phyloP scores from a whole-genome alignment of 306 rosid species.

The Luffa aegyptiaca region DNA sequence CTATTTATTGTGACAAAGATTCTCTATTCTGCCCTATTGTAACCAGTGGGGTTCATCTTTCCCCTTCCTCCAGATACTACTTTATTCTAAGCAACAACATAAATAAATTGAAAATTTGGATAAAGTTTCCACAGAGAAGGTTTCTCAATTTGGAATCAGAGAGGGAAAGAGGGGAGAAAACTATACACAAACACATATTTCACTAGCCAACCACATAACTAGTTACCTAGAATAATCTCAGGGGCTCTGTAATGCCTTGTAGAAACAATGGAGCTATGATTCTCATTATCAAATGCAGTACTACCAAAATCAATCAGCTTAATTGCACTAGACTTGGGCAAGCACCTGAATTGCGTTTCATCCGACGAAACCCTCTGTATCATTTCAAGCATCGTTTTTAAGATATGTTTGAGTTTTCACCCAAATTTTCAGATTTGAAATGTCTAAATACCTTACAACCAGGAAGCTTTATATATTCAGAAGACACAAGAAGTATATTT shows the following conservation, averaged over 20 bases:
- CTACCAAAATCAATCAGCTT: slow-evolving; percentile 99
- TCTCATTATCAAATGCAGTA: slow-evolving; percentile 80
- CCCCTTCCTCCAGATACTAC: not conserved
- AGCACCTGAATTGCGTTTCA: slow-evolving; percentile 72
- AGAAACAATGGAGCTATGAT: slow-evolving; percentile 87
- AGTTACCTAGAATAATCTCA: slow-evolving; percentile 89
- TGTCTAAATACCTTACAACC: slow-evolving; percentile 61
- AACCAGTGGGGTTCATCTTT: not conserved
- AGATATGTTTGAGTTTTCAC: slow-evolving; percentile 22
- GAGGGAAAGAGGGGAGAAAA: slow-evolving; percentile 5
- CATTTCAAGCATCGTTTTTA: slow-evolving; percentile 42
- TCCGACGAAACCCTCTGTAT: slow-evolving; percentile 82
- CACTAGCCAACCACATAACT: slow-evolving; percentile 34
- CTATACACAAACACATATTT: slow-evolving; percentile 16
- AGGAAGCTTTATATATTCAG: slow-evolving; percentile 85
- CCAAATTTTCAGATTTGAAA: slow-evolving; percentile 25
- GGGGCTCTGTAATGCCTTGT: slow-evolving; percentile 99
- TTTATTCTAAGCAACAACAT: not conserved
- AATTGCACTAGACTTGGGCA: slow-evolving; percentile 99
- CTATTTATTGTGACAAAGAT: not conserved
- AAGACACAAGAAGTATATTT: slow-evolving; percentile 92
- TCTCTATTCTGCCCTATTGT: not conserved
- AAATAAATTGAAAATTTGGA: not conserved
- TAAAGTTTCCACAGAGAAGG: not conserved
- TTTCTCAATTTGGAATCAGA: slow-evolving; percentile 3